phyloP scores from a whole-genome alignment of 139 green algal species.

The Volvox africanus region DNA sequence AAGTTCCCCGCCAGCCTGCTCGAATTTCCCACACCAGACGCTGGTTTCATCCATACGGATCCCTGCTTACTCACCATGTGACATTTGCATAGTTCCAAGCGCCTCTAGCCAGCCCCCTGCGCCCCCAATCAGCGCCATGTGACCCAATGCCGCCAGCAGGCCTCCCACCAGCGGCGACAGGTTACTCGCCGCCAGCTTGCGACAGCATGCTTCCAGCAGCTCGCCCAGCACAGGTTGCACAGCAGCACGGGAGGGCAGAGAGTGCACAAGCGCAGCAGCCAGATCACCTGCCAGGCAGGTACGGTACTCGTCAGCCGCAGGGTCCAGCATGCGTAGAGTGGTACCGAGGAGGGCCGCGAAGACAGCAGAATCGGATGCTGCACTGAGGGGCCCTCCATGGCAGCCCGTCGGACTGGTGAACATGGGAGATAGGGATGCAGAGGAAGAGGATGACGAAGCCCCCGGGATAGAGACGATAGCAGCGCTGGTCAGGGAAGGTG shows the following conservation, averaged over 20 bases:
- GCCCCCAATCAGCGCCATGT: constrained; percentile 16
- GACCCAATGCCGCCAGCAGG: constrained; percentile 42
- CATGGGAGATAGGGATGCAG: neutral
- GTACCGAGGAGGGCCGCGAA: constrained; percentile 5
- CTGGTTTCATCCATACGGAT: no score
- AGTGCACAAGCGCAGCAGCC: constrained; percentile 33
- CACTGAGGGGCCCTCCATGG: no score
- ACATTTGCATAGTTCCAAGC: constrained; percentile 17
- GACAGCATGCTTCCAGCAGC: constrained; percentile 24
- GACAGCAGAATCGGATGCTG: neutral
- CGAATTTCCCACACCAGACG: neutral
- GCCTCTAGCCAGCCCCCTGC: constrained; percentile 28
- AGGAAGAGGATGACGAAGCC: neutral
- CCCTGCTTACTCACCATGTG: neutral
- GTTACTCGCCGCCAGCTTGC: constrained; percentile 45
- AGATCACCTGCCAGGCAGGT: constrained; percentile 44
- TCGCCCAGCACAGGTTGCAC: neutral
- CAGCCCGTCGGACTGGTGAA: neutral
- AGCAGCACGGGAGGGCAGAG: neutral
- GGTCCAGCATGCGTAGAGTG: constrained; percentile 26
- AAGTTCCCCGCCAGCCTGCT: neutral
- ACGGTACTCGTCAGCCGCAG: constrained; percentile 12
- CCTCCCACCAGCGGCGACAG: constrained; percentile 48
- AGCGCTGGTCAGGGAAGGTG: neutral
- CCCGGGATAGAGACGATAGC: neutral